Conservation (phyloP, 192 early-diverging fungal genomes). For the Anaeromyces robustus region DNA sequence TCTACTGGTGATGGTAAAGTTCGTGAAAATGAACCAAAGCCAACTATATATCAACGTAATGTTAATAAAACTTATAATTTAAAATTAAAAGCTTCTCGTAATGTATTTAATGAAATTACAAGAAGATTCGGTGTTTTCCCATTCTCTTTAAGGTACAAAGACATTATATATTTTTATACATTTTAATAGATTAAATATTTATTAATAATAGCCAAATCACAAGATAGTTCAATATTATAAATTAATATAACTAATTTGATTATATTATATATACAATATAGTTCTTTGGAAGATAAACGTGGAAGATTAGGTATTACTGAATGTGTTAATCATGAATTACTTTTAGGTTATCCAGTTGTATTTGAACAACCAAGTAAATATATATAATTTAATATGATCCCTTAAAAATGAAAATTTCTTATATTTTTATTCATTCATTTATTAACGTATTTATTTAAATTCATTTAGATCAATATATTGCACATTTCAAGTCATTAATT, state of each 20-base stretch:
- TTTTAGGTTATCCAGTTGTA: constrained; percentile 47
- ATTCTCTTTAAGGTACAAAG: constrained; percentile 43
- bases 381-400: not conserved
- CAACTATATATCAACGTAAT: constrained; percentile 54
- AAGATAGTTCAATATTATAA: too few species aligned
- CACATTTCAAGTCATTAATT: constrained; percentile 63
- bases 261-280: too few species aligned
- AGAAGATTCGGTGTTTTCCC: constrained; percentile 55
- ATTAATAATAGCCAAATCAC: too few species aligned
- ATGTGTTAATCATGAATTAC: constrained; percentile 38
- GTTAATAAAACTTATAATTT: constrained; percentile 56
- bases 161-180: constrained; percentile 12
- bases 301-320: constrained; percentile 54
- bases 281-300: constrained; percentile 17
- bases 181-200: too few species aligned
- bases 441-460: too few species aligned
- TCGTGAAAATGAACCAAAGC: constrained; percentile 16
- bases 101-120: constrained; percentile 44
- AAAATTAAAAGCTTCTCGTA: constrained; percentile 45
- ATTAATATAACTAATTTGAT: too few species aligned
- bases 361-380: constrained; percentile 27
- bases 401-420: too few species aligned
- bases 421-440: too few species aligned
- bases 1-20: constrained; percentile 44
- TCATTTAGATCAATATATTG: constrained; percentile 14